A percentile compares a stretch with the other conserved stretches of the same genome.
Conservation (phyloP, 2,329 filamentous ascomycete species). For the Cordyceps sp. region DNA sequence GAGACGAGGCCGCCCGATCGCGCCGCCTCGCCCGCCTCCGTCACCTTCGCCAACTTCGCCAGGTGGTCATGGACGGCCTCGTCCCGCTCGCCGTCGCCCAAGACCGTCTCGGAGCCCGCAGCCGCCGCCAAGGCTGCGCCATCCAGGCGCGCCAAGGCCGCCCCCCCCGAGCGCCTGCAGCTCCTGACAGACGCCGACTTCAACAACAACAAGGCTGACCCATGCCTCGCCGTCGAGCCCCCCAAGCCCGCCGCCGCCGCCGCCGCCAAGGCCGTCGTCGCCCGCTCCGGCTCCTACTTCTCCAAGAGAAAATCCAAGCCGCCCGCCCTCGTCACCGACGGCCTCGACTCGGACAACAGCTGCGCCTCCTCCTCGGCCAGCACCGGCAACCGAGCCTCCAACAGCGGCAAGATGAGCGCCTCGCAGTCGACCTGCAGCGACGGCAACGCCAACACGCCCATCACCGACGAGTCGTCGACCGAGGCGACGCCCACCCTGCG, state of each 20-base stretch:
- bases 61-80: slow-evolving; percentile 33
- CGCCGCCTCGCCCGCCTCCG: slow-evolving; percentile 19
- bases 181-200: slow-evolving; percentile 9
- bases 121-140: slow-evolving; percentile 9
- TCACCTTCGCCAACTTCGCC: slow-evolving; percentile 32
- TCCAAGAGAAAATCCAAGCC: slow-evolving; percentile 31
- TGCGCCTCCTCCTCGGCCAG: slow-evolving; percentile 30
- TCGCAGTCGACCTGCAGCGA: slow-evolving; percentile 22
- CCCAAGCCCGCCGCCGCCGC: slow-evolving; percentile 18
- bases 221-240: slow-evolving; percentile 19
- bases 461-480: slow-evolving; percentile 27
- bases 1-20: too few relatives aligned
- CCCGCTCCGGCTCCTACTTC: slow-evolving; percentile 30
- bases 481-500: slow-evolving; percentile 25
- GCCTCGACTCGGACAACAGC: slow-evolving; percentile 23
- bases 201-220: too few relatives aligned
- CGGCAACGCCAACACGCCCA: slow-evolving; percentile 16
- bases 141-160: slow-evolving; percentile 8
- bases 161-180: slow-evolving; percentile 12
- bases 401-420: slow-evolving; percentile 17
- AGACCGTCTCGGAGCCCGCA: slow-evolving; percentile 12
- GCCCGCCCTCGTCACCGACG: slow-evolving; percentile 23
- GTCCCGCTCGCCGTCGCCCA: slow-evolving; percentile 31
- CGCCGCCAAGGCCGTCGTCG: too few relatives aligned
- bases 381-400: slow-evolving; percentile 23